Evolutionary conservation across 495 filamentous ascomycete species (phyloP), one percentile per base, ranked within the genome.

Genomic region (Astrocystis sublimbata): DNA sequence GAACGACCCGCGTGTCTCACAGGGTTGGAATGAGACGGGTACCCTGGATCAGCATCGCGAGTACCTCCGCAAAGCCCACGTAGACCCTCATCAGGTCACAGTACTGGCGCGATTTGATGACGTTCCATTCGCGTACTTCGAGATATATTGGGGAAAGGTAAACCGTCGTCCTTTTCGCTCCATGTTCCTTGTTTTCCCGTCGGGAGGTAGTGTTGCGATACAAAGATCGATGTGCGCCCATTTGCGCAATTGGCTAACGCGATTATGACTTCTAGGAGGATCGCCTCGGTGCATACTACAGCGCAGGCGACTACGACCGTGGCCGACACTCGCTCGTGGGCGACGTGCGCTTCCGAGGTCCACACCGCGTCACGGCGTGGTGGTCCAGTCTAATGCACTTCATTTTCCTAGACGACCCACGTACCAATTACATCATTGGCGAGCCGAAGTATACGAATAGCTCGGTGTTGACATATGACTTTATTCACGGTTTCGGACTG

Each of bases 101-200:
- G 69, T 90, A 59, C 78, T 90, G 61, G 87, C 83, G 0, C 74
- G 80, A 1, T 90, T 88, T 58, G 78, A 89, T 28, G 84, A 86
- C 19, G 77, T 73, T 30, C 75, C 70, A 6, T 90, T 90, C 70
- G 84, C 86, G 0, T 89, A 89, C 61, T 89, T 86, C 66, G 87
- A 90, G 73, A 73, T 89, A 2, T 90, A 90, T 69, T 90, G 87
- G 87, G 84, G 81, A 17, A 88, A 88, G 81, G 86, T 87, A 75
- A 35, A 66, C 59, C 36, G 41, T 15, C 1, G 23, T 41, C 17
- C 15, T 19, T n/a, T 24, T 38, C 42, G 3, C 6, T 26, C 21
- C 30, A 12, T 41, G 26, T 13, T 13, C 17, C 31, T 28, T 42
- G 8, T 15, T 15, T 30, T 31, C 8, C 5, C 15, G 15, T 26